Base-by-base conservation (phyloP, 306 rosid species). In the Bauhinia variegata region DNA sequence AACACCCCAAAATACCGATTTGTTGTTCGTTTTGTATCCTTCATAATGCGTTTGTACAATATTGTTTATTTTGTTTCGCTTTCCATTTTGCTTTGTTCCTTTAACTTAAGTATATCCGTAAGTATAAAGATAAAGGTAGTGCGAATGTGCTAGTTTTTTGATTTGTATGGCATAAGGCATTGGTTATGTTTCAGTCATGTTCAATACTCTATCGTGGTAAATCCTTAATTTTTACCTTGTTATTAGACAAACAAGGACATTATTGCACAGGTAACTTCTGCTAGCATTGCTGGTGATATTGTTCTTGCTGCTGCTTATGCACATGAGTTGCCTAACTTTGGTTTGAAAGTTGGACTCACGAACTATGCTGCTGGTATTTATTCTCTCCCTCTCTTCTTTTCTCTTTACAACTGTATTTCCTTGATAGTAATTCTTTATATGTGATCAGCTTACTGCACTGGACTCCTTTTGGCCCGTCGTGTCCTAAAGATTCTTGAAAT, bases 21-120 rank as follows among this genome's bases (percentile, higher is more conserved):
- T 12, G 96, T 85, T 15, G 92, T 90, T 32, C 82, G 96, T 65
- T 75, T 82, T 65, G 96, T 89, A 89, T 86, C 96, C 96, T 81
- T 4, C 36, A 5, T 5, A 16, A 1, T 0, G 41, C 6, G 3
- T 3, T 6, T 11, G 2, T 1, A 23, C 28, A 23, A 23, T 23
- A 23, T 2, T 23, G 28, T 23, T 23, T 23, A 23, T 23, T 23
- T 23, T 23, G 28, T 23, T 23, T 23, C 28, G 1, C 28, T 23
- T 23, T 23, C 28, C 28, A 1, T 23, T 2, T 23, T 23, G 1
- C 28, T 23, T 23, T 23, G 2, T 23, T 23, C 28, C 28, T 23
- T 1, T 23, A 23, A 1, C 2, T 1, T 23, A 23, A 23, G 1
- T 23, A 23, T 23, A 23, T 23, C 2, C 2, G 28, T 23, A 23